phyloP scores from a whole-genome alignment of 2,329 filamentous ascomycete genomes.

The Botrytis squamosa region DNA sequence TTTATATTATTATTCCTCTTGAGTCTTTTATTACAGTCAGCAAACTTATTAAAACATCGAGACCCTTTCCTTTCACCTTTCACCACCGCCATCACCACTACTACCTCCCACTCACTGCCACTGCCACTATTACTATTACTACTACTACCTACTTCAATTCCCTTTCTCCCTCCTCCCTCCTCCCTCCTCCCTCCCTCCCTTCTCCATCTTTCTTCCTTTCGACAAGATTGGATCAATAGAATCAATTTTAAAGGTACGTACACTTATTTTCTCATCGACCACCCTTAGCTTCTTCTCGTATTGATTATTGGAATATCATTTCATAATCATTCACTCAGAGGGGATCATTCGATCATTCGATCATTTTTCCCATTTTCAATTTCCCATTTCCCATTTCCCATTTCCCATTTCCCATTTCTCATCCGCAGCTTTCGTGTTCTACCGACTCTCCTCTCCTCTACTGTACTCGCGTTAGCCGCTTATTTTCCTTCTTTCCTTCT shows the following conservation, averaged over 20 bases:
- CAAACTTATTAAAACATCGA: conserved; percentile 15
- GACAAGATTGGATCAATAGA: background rate
- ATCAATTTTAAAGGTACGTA: background rate
- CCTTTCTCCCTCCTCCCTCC: background rate
- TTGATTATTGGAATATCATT: too few relatives aligned
- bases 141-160: background rate
- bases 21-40: background rate
- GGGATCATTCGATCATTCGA: conserved; percentile 2
- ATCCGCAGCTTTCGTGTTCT: background rate
- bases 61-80: too few relatives aligned
- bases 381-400: background rate
- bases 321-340: background rate
- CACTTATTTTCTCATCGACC: background rate
- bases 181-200: background rate
- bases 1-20: too few relatives aligned
- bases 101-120: too few relatives aligned
- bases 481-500: conserved; percentile 8
- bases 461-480: conserved; percentile 14
- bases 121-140: too few relatives aligned
- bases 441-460: too few relatives aligned
- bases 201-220: background rate
- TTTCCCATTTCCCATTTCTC: background rate
- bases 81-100: background rate
- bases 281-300: too few relatives aligned
- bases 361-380: background rate